Base-by-base conservation (phyloP, 1,284 basidiomycete genomes). In the Apiotrichum akiyoshidainum region DNA sequence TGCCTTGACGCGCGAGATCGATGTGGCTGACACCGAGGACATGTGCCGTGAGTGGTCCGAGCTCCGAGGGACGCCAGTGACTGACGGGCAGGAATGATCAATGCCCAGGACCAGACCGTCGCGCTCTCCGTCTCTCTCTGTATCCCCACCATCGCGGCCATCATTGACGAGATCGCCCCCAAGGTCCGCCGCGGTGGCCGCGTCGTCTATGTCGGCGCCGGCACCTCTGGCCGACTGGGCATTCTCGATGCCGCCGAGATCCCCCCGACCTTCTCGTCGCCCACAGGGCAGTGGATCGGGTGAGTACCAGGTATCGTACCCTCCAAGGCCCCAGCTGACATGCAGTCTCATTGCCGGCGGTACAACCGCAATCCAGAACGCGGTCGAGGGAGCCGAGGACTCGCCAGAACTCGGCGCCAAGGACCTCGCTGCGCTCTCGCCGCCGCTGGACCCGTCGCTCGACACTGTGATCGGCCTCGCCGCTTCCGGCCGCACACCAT, bases 361-460 rank as follows among this genome's bases (percentile, higher is more conserved):
- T 17, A 40, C 50, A 21, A 31, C 14, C 0, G 65, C 65, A 14
- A 55, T 66, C 44, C 58, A 57, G 42, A 41, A 58, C 16, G 52
- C 65, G 2, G 65, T 63, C 50, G 65, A 65, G 41, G 63, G 60
- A n/a, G 65, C 63, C 37, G 65, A 66, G 45, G 65, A 66, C 55
- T 52, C 47, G 10, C 60, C 55, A 44, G 49, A 35, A 39, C 44
- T 42, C 7, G 59, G 56, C 46, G 54, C 60, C 13, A 19, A 26
- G 2, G 59, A 61, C 49, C 44, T 61, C 10, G 22, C n/a, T 11
- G 55, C 39, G 11, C 52, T 66, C 33, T 19, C 17, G 6, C 63
- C 63, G 5, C 61, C 60, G 5, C 57, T 60, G 10, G 31, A 19
- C 9, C 46, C 57, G 5, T 42, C 48, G 35, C 45, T 55, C 21